These are phyloP conservation scores for Stentor roeselii DNA, from an alignment of 73 alveolate species.

Conservation along the genomic window DNA sequence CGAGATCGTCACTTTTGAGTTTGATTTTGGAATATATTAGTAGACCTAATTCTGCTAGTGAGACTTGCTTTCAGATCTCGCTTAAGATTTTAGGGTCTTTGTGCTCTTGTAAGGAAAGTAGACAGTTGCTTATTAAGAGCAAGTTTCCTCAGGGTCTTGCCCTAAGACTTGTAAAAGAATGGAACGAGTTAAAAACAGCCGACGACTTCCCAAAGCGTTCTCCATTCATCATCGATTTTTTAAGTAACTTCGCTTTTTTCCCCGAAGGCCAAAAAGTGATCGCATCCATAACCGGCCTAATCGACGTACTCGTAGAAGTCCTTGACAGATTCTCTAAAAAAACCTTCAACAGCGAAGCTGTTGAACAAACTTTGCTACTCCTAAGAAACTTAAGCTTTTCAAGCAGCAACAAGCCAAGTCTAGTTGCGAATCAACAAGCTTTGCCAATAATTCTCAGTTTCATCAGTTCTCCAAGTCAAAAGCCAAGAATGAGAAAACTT, in stretches of 20 bases:
- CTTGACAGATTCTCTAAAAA: not conserved
- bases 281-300: slow-evolving; percentile 1
- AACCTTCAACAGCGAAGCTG: not conserved
- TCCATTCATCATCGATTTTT: slow-evolving; percentile 7
- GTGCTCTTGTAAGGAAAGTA: not conserved
- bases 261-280: slow-evolving; percentile 23
- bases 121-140: slow-evolving; percentile 1
- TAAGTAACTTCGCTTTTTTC: not conserved
- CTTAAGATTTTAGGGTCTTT: slow-evolving; percentile 4
- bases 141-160: slow-evolving; percentile 13
- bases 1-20: not conserved
- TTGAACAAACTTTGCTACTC: not conserved
- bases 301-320: slow-evolving; percentile 7
- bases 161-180: not conserved
- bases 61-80: not conserved
- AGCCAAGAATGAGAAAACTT: not conserved
- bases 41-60: not conserved
- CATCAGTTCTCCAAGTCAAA: not conserved
- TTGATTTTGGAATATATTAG: not conserved
- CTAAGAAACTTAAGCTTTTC: not conserved
- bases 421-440: slow-evolving; percentile 16
- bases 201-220: not conserved
- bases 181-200: slow-evolving; percentile 1
- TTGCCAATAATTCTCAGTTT: not conserved
- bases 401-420: not conserved